Evolutionary conservation across 148 eudicot genomes (phyloP).

Genomic region (Vaccinium myrtillus): DNA sequence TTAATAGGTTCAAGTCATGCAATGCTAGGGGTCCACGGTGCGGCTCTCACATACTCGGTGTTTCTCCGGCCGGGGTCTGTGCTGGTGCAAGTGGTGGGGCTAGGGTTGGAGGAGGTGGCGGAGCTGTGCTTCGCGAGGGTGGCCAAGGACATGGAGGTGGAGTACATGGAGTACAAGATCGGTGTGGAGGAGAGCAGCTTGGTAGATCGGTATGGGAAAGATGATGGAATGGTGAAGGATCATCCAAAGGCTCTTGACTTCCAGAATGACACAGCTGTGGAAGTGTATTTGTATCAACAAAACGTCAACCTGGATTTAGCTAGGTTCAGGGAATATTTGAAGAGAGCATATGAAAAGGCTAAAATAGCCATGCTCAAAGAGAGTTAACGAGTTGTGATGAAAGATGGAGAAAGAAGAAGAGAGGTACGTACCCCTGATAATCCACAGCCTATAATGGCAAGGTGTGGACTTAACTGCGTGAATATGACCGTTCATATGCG

Average conservation of each 20-base stretch:
- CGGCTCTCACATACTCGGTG: conserved; percentile 51
- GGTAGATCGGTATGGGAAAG: conserved; percentile 35
- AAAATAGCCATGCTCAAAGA: conserved; percentile 32
- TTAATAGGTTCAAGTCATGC: conserved; percentile 50
- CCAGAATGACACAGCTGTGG: conserved; percentile 24
- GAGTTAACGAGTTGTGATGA: not conserved
- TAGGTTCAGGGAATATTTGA: conserved; percentile 41
- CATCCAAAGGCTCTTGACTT: conserved; percentile 29
- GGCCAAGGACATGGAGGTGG: conserved; percentile 41
- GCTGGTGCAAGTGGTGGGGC: conserved; percentile 50
- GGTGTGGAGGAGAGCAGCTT: conserved; percentile 49
- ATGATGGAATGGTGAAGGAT: conserved; percentile 35
- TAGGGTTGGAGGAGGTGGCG: conserved; percentile 46
- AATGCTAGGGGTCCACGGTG: conserved; percentile 64
- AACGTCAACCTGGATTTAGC: conserved; percentile 38
- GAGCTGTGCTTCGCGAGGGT: conserved; percentile 39
- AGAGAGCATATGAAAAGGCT: conserved; percentile 47
- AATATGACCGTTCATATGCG: no score
- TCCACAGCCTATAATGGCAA: not conserved
- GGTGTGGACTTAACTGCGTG: not conserved
- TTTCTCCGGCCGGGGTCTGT: conserved; percentile 49
- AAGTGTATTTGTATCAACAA: conserved; percentile 58
- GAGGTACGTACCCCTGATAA: no score
- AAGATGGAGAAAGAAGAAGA: not conserved
- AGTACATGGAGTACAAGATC: conserved; percentile 57